Evolutionary conservation across 225 moss, liverwort and hornwort species (phyloP), one percentile per base, ranked within the genome.

Genomic region (Marchantia paleacea): DNA sequence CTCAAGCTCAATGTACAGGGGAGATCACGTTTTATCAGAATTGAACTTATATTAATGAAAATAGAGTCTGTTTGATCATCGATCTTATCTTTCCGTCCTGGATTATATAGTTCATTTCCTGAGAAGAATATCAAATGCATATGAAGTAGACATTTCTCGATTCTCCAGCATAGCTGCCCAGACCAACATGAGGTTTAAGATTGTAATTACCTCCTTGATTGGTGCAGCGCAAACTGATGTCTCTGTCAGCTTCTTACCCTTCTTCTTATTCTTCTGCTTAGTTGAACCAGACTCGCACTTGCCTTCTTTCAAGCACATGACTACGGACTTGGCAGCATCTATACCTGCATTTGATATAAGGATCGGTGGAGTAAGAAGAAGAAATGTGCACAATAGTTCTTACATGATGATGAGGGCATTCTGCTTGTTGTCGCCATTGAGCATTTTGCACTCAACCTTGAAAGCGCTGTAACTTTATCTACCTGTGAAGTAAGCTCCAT

Each of bases 401-500:
- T 39, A 57, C 3, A 57, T 57, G 1, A 57, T 12, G 19, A 39
- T 39, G 39, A 39, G 5, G 39, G 39, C 2, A 5, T 39, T 39
- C 39, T 39, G 39, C 39, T 5, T 39, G 39, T 2, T 39, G 15
- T 8, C 10, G 15, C 55, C 15, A 55, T 55, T 55, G 8, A 55
- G 15, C 15, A 8, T 55, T 55, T 15, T 55, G 57, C 57, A 3
- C 14, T 57, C 57, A 57, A 57, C 19, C 57, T 57, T 57, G 57
- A 4, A 57, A 57, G 13, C 3, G 19, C 19, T 57, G 57, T 19
- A 13, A 57, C 7, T 28, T 39, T 7, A 7, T 31, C 52, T 81
- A 91, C 94, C 96, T 75, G 81, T 29, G 7, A 89, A 86, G 58
- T 91, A 86, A 78, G 88, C 94, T 28, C 96, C 91, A 50, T 94